phyloP scores from a whole-genome alignment of 495 filamentous ascomycete species.

The Arthonia radiata region DNA sequence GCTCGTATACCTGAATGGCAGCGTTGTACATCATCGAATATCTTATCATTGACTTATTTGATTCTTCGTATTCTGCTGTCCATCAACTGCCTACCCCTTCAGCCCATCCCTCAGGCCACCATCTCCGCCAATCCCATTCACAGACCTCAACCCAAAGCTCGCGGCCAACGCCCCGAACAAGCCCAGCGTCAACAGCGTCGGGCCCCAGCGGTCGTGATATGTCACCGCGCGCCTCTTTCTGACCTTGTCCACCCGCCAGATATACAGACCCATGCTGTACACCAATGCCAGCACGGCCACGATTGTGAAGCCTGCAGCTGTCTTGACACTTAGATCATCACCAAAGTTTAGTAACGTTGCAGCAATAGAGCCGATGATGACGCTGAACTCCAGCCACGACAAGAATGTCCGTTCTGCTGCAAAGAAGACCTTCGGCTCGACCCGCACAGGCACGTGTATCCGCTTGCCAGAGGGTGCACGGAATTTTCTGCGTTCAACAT shows the following conservation, averaged over 20 bases:
- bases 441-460: constrained; percentile 84
- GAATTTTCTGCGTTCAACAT: no score
- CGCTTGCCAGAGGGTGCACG: constrained; percentile 11
- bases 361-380: constrained; percentile 80
- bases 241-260: constrained; percentile 71
- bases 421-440: constrained; percentile 95
- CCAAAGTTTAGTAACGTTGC: constrained; percentile 82
- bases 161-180: constrained; percentile 47
- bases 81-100: no score
- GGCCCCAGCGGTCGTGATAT: constrained; percentile 79
- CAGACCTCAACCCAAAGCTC: constrained; percentile 43
- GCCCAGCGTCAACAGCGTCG: constrained; percentile 48
- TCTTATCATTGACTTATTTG: no score
- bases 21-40: no score
- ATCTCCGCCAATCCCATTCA: constrained; percentile 10
- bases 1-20: no score
- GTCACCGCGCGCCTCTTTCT: constrained; percentile 52
- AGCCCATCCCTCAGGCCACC: no score
- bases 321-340: constrained; percentile 23
- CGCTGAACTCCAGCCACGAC: constrained; percentile 88
- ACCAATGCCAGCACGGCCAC: constrained; percentile 47
- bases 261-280: constrained; percentile 60
- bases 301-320: constrained; percentile 58
- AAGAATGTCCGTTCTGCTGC: constrained; percentile 90
- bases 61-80: no score